Base-by-base conservation (phyloP, 2,329 filamentous ascomycete genomes). In the Alternaria longipes region DNA sequence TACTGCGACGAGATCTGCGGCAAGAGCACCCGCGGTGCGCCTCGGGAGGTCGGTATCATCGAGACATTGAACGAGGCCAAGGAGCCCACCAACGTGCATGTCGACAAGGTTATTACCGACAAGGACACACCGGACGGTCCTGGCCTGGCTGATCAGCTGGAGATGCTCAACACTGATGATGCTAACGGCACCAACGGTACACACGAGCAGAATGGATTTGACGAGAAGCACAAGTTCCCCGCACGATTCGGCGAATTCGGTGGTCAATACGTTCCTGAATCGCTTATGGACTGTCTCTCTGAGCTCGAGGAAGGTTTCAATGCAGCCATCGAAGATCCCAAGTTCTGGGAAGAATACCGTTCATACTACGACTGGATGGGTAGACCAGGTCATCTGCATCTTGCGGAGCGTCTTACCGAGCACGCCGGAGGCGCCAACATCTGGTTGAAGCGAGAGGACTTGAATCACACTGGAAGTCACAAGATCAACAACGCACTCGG, bases 401-500 rank as follows among this genome's bases (percentile, higher is more conserved):
- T 94, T 54, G 95, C 95, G 1, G 89, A 95, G 70, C 89, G 94
- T 54, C 83, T 99, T 67, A 98, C 94, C 0, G 90, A 96, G 76
- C 84, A 94, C 73, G 93, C 92, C 49, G 93, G 93, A 24, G 95
- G 95, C 62, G 94, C 95, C 50, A 97, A 93, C 76, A 97, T 99
- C 83, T 99, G 94, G 90, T 83, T 99, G 69, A 99, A 99, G 87
- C 89, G 95, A 72, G 95, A 99, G 82, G 95, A 99, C 78, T 84
- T 98, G 58, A 98, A 98, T 81, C 95, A 99, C 79, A 98, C 95
- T 8, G 95, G 95, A 68, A 96, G 92, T 65, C 95, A 99, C 86
- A 99, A 99, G 87, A 98, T 99, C 85, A 99, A 99, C 85, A 99
- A 99, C 74, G 95, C 95, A 0, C 84, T 99, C 8, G 95, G 95